Base-by-base conservation (phyloP, 306 rosid species). In the Glycine soja region DNA sequence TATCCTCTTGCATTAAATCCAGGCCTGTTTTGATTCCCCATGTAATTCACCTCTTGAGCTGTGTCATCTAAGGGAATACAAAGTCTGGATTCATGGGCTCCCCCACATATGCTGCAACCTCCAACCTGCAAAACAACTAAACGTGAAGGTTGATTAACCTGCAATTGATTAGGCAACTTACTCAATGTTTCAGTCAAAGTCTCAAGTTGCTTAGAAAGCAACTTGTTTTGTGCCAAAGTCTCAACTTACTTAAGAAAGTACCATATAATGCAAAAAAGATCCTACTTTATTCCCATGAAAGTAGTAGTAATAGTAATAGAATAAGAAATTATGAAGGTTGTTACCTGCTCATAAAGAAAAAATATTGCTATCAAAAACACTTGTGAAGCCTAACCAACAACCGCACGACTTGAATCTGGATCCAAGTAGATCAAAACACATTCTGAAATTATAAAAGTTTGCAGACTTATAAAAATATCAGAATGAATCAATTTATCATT, bases 381-480 rank as follows among this genome's bases (percentile, higher is more conserved):
- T 77, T 82, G 90, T 61, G 96, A 83, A 74, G 98, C 97, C 99
- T 97, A 95, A 77, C 91, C 90, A 87, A 91, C 97, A 46, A 95
- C 76, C 30, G 82, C 59, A 18, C 81, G 88, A 80, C 89, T 91
- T 72, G 98, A 95, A 86, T 95, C 97, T 78, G 97, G 98, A 85
- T 91, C 97, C 90, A 95, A 62, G 89, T 95, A 95, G 85, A 95
- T 93, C 89, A 95, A 88, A 88, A 95, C 99, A 87, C 98, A 93
- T 84, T 95, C 99, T 93, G 99, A 97, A 87, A 95, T 92, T 92
- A 95, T 89, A 85, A 95, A 93, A 83, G 99, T 93, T 18, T 98
- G 99, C 97, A 93, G 91, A 83, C 99, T 95, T 97, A 84, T 89
- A 90, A 82, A 73, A 90, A 88, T 75, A 90, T 89, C 87, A 93